phyloP scores from a whole-genome alignment of 129 eudicot genomes.

The Kitagawia praeruptora region DNA sequence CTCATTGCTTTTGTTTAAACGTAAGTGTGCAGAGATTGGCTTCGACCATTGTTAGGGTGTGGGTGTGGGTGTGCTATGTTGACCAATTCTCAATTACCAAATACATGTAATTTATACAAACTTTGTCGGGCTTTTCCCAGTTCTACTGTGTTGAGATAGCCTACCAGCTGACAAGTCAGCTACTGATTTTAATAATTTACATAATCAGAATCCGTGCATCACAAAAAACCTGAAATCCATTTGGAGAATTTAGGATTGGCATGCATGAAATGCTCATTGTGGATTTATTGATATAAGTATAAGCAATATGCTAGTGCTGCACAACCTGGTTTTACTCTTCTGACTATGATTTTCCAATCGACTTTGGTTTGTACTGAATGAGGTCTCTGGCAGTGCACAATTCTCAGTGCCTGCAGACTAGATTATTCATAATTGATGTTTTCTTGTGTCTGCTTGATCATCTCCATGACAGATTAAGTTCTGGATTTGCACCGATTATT shows the following conservation, averaged over 20 bases:
- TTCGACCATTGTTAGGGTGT: no score
- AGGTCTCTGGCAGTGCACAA: not conserved
- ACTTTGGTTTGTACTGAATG: no score
- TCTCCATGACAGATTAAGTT: not conserved
- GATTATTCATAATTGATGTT: not conserved
- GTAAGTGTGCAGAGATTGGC: not conserved
- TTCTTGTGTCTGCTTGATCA: not conserved
- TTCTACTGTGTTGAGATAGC: not conserved
- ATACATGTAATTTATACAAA: not conserved
- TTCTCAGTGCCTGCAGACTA: not conserved
- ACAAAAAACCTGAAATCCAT: not conserved
- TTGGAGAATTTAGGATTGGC: not conserved
- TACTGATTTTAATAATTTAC: not conserved
- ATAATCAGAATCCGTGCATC: not conserved
- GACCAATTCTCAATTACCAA: not conserved
- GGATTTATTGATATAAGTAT: not conserved
- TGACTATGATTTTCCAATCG: not conserved
- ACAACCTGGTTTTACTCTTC: not conserved
- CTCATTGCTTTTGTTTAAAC: not conserved
- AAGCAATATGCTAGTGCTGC: not conserved
- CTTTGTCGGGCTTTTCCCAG: not conserved
- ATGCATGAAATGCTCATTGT: not conserved
- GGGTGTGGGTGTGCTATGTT: not conserved
- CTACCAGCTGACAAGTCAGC: not conserved
- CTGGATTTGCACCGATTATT: conserved; percentile 66